Evolutionary conservation across 192 early-diverging fungal species (phyloP), one percentile per base, ranked within the genome.

Genomic region (Coemansia furcata): DNA sequence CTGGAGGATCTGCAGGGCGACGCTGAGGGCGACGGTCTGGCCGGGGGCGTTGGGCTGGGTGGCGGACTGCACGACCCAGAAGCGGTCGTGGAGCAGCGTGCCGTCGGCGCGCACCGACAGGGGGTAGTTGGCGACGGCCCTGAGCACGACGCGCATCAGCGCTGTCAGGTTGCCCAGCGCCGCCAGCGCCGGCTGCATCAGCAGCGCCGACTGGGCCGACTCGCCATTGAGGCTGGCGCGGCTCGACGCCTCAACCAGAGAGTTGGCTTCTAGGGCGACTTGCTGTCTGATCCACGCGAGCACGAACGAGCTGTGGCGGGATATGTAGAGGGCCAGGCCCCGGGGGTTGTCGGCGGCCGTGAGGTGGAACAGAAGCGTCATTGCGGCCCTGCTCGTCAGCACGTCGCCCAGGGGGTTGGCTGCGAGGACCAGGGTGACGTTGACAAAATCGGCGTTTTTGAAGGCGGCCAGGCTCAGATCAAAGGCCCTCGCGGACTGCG

Each of bases 201-300:
- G 23, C 15, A 43, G 6, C 0, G 36, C 39, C 42, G 32, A 36
- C 17, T 33, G 6, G n/a, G 30, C 33, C 17, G 32, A 32, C 29
- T 29, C 23, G 10, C n/a, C 17, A 14, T 68, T 59, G 23, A 47
- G 29, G 2, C 38, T 52, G 1, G 59, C 61, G 23, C 58, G 46
- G 4, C 30, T 26, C 2, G 66, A 65, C 8, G 60, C 58, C 17
- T 59, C 62, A 17, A 42, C 35, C 65, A 83, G 43, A 19, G 73
- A 35, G 30, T 71, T 76, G 35, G 54, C 15, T 54, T 83, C 72
- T 14, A 83, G 65, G 15, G 38, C 15, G 7, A 63, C 61, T 59
- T 83, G 81, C n/a, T 58, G 57, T 4, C 68, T 66, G 40, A 83
- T 71, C 81, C 81, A 83, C 29, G 69, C 42, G 5, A 83, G 42